phyloP scores from a whole-genome alignment of 2,329 filamentous ascomycete genomes.

The Hymenoscyphus albidus region DNA sequence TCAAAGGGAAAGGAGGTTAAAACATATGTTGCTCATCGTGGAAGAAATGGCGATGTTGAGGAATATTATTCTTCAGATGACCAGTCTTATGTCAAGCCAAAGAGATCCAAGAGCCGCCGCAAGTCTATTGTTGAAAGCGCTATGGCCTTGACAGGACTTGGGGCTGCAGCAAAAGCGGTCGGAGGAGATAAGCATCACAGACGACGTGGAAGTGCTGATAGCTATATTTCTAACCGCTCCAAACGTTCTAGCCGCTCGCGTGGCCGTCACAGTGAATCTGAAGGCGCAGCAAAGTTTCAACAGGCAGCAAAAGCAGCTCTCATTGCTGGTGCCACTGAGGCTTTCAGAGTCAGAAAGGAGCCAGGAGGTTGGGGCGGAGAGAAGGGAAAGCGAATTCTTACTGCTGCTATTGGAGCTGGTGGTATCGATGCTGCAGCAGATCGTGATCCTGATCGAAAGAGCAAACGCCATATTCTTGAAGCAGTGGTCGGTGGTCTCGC shows the following conservation, averaged over 20 bases:
- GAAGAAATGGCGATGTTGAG: conserved; percentile 48
- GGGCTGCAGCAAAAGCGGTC: conserved; percentile 57
- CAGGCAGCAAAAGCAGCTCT: conserved; percentile 90
- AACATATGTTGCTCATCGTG: conserved; percentile 50
- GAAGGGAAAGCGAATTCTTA: conserved; percentile 88
- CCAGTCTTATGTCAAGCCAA: conserved; percentile 48
- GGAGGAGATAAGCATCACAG: conserved; percentile 41
- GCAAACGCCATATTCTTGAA: conserved; percentile 80
- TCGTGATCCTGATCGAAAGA: conserved; percentile 63
- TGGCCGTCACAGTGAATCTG: conserved; percentile 47
- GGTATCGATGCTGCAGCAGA: conserved; percentile 75
- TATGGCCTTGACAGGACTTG: conserved; percentile 58
- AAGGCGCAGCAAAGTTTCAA: conserved; percentile 60
- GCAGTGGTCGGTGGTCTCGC: conserved; percentile 86
- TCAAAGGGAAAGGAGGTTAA: conserved; percentile 40
- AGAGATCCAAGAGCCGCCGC: conserved; percentile 49
- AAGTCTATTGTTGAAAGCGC: conserved; percentile 63
- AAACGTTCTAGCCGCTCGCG: conserved; percentile 49
- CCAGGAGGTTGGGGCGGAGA: conserved; percentile 86
- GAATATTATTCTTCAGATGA: conserved; percentile 51
- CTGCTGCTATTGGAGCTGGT: conserved; percentile 80
- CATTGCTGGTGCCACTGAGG: conserved; percentile 85
- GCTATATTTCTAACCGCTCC: conserved; percentile 44
- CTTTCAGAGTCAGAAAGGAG: conserved; percentile 84
- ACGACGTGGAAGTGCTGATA: conserved; percentile 38